Conservation (phyloP, 352 stramenopile species). For the Phytophthora citrophthora region DNA sequence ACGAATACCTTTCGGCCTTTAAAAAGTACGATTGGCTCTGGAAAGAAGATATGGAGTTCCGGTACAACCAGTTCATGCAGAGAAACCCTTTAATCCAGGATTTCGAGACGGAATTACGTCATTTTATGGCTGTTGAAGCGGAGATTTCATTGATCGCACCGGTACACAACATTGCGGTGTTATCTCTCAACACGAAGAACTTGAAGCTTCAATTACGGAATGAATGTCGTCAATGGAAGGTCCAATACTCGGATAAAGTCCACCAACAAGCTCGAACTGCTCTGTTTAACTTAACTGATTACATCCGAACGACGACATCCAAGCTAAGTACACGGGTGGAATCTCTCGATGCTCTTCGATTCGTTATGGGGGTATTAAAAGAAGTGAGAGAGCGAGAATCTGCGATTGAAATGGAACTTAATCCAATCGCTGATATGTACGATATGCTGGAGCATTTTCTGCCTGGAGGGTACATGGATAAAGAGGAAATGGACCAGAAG, state of each 20-base stretch:
- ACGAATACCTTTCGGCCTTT: conserved; percentile 84
- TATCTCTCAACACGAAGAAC: conserved; percentile 89
- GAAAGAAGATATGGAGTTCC: conserved; percentile 90
- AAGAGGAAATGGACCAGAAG: conserved; percentile 93
- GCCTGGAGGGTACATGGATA: conserved; percentile 85
- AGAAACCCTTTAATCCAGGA: conserved; percentile 81
- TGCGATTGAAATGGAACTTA: conserved; percentile 90
- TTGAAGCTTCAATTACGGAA: conserved; percentile 88
- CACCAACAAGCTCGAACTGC: conserved; percentile 75
- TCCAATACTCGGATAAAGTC: conserved; percentile 85
- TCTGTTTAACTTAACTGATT: conserved; percentile 77
- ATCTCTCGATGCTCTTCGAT: conserved; percentile 75
- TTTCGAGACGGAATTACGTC: conserved; percentile 80
- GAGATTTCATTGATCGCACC: conserved; percentile 82
- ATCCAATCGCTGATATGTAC: conserved; percentile 91
- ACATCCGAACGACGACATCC: conserved; percentile 76
- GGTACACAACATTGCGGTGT: conserved; percentile 86
- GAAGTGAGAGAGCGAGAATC: conserved; percentile 88
- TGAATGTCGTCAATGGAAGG: conserved; percentile 87
- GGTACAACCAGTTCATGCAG: conserved; percentile 88
- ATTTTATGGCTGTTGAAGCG: conserved; percentile 83
- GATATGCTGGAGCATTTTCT: conserved; percentile 90
- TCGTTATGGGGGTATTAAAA: conserved; percentile 86
- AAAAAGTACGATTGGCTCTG: conserved; percentile 92
- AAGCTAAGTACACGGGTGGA: conserved; percentile 75